phyloP scores from a whole-genome alignment of 1,284 basidiomycete genomes.

The Retiboletus flavoniger region DNA sequence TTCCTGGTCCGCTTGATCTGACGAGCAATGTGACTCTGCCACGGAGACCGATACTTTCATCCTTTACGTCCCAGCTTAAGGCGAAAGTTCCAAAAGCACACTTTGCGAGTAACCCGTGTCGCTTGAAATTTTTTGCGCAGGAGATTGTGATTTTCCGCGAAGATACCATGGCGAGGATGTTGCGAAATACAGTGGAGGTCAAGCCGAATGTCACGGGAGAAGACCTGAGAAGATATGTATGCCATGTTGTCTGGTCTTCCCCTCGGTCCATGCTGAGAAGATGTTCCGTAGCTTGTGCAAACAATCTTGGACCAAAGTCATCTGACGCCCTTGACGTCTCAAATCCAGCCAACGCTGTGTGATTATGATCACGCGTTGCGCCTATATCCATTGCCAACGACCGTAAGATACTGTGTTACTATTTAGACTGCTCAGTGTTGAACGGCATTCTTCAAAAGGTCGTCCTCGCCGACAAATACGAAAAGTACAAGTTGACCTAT shows the following conservation, averaged over 20 bases:
- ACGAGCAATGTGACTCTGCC: conserved; percentile 77
- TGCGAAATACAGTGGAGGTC: conserved; percentile 86
- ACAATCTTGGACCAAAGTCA: conserved; percentile 91
- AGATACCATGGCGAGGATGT: conserved; percentile 91
- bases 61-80: conserved; percentile 68
- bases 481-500: conserved; percentile 95
- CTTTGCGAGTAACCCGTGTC: conserved; percentile 90
- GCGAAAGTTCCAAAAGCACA: conserved; percentile 74
- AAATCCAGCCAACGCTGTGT: conserved; percentile 84
- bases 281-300: conserved; percentile 74
- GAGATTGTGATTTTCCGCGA: conserved; percentile 95
- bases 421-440: background rate
- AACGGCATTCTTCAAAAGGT: conserved; percentile 50
- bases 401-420: conserved; percentile 47
- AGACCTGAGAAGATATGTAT: conserved; percentile 84
- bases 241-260: conserved; percentile 28
- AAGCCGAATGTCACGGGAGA: conserved; percentile 74
- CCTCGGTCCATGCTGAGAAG: conserved; percentile 6
- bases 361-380: conserved; percentile 93
- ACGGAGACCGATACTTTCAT: conserved; percentile 73
- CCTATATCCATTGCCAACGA: conserved; percentile 92
- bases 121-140: conserved; percentile 93
- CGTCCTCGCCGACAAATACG: conserved; percentile 96
- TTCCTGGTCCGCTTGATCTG: conserved; percentile 92
- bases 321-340: conserved; percentile 80